These are phyloP conservation scores for Sanguinoderma infundibulare DNA, from an alignment of 1,284 basidiomycete genomes.

Conservation along the genomic window DNA sequence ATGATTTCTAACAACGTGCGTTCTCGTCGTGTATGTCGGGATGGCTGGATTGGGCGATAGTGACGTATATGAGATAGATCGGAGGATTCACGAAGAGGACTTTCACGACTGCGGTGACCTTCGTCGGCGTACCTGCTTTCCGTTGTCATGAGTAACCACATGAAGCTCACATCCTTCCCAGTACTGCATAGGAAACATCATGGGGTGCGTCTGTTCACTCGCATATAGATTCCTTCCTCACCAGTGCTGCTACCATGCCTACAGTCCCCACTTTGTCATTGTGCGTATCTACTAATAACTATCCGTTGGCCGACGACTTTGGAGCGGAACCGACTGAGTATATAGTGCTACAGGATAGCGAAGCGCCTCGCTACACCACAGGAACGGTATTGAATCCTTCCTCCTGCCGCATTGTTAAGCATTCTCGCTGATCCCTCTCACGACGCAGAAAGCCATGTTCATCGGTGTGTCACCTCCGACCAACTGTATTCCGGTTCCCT, in stretches of 20 bases:
- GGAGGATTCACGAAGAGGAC: constrained; percentile 38
- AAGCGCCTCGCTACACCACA: constrained; percentile 17
- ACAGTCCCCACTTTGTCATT: constrained; percentile 24
- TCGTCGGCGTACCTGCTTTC: constrained; percentile 21
- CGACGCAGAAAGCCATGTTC: constrained; percentile 25
- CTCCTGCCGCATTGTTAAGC: no score
- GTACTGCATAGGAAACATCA: constrained; percentile 28
- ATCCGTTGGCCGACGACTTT: no score
- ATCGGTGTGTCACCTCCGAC: constrained; percentile 9
- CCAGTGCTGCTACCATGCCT: no score
- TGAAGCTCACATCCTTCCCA: neutral
- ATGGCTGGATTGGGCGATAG: neutral
- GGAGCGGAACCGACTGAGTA: no score
- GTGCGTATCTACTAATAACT: constrained; percentile 1
- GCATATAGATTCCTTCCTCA: no score
- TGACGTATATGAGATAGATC: constrained; percentile 19
- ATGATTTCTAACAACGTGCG: constrained; percentile 36
- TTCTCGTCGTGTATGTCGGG: neutral
- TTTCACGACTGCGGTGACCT: constrained; percentile 31
- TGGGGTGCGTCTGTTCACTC: constrained; percentile 21
- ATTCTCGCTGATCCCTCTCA: no score
- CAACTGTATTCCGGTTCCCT: no score
- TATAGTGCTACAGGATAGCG: constrained; percentile 18
- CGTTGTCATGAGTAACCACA: neutral
- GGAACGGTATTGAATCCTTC: constrained; percentile 13